A percentile compares a stretch with the other conserved stretches of the same genome.
Conservation (phyloP, 306 rosid genomes). For the Alnus glutinosa region DNA sequence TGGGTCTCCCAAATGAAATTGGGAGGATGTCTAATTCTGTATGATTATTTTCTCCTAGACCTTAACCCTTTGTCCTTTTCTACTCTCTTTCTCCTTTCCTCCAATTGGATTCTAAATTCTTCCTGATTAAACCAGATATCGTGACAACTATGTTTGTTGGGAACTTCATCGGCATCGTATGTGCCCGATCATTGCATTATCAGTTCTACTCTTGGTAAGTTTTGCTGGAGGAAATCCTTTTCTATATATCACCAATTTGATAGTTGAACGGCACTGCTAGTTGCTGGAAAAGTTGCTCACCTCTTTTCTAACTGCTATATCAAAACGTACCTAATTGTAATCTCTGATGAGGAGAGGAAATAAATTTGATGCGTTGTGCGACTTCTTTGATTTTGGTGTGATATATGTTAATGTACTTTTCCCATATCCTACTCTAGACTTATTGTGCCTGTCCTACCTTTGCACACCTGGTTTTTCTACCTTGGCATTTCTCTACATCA, state of each 20-base stretch:
- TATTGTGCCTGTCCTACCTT: neutral
- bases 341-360: neutral
- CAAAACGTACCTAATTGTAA: neutral
- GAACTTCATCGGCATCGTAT: conserved; percentile 86
- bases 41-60: conserved; percentile 5
- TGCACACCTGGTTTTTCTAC: neutral
- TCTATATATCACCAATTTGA: neutral
- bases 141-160: conserved; percentile 89
- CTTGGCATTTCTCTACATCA: neutral
- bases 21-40: conserved; percentile 3
- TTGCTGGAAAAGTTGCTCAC: conserved; percentile 20
- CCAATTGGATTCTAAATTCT: conserved; percentile 25
- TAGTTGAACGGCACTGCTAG: conserved; percentile 1
- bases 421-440: neutral
- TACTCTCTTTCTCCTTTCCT: neutral
- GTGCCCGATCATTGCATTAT: conserved; percentile 94
- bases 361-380: neutral
- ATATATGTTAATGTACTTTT: neutral
- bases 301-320: neutral
- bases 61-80: neutral
- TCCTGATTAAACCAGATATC: conserved; percentile 56
- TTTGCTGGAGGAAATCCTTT: conserved; percentile 24
- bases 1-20: conserved; percentile 12
- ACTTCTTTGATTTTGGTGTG: neutral
- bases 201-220: conserved; percentile 96